These are phyloP conservation scores for Botrytis paeoniae DNA, from an alignment of 2,329 filamentous ascomycete genomes.

Conservation along the genomic window DNA sequence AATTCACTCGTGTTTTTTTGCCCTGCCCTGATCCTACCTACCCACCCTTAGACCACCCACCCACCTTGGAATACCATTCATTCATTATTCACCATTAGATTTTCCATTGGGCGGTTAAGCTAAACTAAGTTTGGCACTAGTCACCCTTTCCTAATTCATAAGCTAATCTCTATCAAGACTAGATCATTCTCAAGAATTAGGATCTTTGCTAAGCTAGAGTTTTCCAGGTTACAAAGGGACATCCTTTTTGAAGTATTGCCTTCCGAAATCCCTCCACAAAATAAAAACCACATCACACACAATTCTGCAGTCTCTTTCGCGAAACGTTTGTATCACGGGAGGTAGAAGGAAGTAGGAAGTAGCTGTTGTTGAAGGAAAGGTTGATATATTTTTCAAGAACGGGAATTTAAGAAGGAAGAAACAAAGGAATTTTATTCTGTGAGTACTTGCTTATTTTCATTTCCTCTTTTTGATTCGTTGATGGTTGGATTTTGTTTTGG, in stretches of 20 bases:
- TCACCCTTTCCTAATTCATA: background rate
- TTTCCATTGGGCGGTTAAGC: conserved; percentile 1
- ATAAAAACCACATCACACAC: conserved; percentile 20
- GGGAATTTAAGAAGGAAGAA: conserved; percentile 20
- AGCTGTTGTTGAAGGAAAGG: conserved; percentile 31
- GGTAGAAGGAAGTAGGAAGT: conserved; percentile 37
- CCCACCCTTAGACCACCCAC: background rate
- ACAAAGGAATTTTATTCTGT: conserved; percentile 9
- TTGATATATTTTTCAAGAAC: conserved; percentile 29
- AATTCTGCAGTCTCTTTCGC: conserved; percentile 29
- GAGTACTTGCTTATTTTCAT: background rate
- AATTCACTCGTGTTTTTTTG: background rate
- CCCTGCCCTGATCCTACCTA: background rate
- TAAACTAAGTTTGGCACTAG: background rate
- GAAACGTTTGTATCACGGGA: conserved; percentile 35
- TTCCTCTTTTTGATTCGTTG: background rate
- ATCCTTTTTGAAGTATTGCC: conserved; percentile 13
- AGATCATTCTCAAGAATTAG: background rate
- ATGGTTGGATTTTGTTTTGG: background rate
- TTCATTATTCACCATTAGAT: background rate
- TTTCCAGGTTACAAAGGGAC: conserved; percentile 13
- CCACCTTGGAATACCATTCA: conserved; percentile 3
- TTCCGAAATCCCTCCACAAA: conserved; percentile 18
- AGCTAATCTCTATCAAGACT: background rate
- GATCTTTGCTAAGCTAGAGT: conserved; percentile 11